Conservation (phyloP, 83 land plant species). For the Picea mariana region DNA sequence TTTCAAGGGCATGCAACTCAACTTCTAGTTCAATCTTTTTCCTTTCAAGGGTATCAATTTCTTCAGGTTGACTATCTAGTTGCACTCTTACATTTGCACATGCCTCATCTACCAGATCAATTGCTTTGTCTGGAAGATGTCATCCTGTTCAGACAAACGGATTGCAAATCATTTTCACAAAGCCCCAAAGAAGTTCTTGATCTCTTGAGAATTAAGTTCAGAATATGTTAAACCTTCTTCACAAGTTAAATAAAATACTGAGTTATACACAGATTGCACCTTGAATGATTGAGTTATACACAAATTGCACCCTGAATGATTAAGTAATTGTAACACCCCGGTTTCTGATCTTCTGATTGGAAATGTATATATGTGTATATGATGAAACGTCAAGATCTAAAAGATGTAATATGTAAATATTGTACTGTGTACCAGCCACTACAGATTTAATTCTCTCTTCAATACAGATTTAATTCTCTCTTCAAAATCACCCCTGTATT, state of each 20-base stretch:
- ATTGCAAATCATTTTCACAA: neutral
- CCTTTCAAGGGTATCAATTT: conserved; percentile 87
- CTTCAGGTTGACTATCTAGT: conserved; percentile 88
- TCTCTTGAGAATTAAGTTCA: too few species aligned
- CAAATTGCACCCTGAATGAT: too few species aligned
- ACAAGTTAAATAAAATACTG: too few species aligned
- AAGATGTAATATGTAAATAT: too few species aligned
- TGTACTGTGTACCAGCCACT: too few species aligned
- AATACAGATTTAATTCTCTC: conserved; percentile 92
- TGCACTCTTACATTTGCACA: conserved; percentile 92
- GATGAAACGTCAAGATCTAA: too few species aligned
- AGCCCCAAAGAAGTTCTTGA: neutral
- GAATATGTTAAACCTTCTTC: too few species aligned
- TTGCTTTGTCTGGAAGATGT: conserved; percentile 84
- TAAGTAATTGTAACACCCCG: too few species aligned
- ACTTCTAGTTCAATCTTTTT: conserved; percentile 81
- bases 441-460: too few species aligned
- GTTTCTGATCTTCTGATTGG: too few species aligned
- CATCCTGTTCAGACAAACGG: conserved; percentile 39
- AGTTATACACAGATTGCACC: neutral
- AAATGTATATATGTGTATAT: too few species aligned
- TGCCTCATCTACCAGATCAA: conserved; percentile 88
- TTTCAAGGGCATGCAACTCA: conserved; percentile 92
- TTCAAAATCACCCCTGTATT: conserved; percentile 93
- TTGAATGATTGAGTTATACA: too few species aligned